These are phyloP conservation scores for Telfairia occidentalis DNA, from an alignment of 331 rosid species.

Conservation along the genomic window DNA sequence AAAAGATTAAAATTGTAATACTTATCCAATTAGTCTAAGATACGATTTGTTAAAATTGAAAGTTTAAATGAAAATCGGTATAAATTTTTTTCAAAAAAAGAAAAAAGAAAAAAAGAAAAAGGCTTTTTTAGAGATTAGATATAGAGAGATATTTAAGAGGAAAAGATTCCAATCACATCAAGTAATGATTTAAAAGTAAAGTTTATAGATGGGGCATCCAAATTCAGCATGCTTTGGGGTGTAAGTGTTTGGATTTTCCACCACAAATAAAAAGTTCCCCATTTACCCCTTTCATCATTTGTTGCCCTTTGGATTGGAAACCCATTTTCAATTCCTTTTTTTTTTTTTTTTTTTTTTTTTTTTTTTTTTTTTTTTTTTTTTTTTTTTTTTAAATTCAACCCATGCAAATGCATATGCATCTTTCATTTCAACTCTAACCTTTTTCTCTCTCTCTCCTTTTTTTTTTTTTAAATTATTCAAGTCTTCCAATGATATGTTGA, in stretches of 20 bases:
- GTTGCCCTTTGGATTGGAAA: neutral
- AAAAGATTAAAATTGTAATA: too few relatives aligned
- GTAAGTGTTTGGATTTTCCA: neutral
- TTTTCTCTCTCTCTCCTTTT: too few relatives aligned
- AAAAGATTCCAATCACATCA: conserved; percentile 4
- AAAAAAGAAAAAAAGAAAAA: neutral
- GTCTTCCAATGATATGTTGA: too few relatives aligned
- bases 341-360: too few relatives aligned
- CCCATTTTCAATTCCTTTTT: neutral
- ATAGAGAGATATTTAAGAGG: neutral
- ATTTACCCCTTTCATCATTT: neutral
- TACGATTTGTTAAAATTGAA: too few relatives aligned
- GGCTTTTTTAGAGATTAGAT: neutral
- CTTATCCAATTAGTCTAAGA: too few relatives aligned
- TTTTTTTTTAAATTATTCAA: too few relatives aligned
- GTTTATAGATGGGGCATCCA: neutral
- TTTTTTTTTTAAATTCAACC: too few relatives aligned
- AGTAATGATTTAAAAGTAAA: neutral
- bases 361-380: too few relatives aligned
- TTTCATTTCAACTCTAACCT: neutral
- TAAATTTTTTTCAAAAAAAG: too few relatives aligned
- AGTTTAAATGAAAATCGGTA: too few relatives aligned
- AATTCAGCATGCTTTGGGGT: neutral
- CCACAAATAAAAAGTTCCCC: neutral
- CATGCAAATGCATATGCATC: neutral